Evolutionary conservation across 2,329 filamentous ascomycete species (phyloP).

Genomic region (Trichoderma guizhouense): DNA sequence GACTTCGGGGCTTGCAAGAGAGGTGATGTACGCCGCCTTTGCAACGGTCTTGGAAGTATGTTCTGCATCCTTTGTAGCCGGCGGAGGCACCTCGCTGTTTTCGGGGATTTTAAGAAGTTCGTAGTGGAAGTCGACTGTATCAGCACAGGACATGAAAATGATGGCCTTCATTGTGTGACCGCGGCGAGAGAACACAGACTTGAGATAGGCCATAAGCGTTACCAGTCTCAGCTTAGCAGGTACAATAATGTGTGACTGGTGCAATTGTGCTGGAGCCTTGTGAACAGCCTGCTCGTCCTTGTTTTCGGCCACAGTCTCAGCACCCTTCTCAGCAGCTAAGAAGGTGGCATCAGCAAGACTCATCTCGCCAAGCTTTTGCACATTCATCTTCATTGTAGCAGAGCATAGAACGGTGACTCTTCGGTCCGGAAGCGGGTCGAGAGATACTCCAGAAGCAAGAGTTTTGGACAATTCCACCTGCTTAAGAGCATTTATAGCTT

Average conservation of each 20-base stretch:
- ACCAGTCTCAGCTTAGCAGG: conserved; percentile 89
- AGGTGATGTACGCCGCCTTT: conserved; percentile 69
- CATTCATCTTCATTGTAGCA: conserved; percentile 96
- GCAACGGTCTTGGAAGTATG: conserved; percentile 59
- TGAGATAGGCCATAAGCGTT: conserved; percentile 78
- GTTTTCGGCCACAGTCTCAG: conserved; percentile 45
- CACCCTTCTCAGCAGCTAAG: conserved; percentile 64
- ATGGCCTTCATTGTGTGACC: conserved; percentile 96
- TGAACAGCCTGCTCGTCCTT: conserved; percentile 57
- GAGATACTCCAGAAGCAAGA: conserved; percentile 54
- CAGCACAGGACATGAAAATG: conserved; percentile 93
- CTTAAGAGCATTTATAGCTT: conserved; percentile 77
- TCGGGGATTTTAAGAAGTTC: conserved; percentile 63
- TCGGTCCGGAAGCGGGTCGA: conserved; percentile 67
- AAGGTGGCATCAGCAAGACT: conserved; percentile 90
- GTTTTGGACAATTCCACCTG: conserved; percentile 57
- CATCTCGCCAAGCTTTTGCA: conserved; percentile 89
- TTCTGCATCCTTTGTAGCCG: conserved; percentile 33
- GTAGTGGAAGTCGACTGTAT: conserved; percentile 96
- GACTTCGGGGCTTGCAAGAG: conserved; percentile 68
- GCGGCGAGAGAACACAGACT: conserved; percentile 80
- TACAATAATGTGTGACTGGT: conserved; percentile 84
- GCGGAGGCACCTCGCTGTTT: conserved; percentile 27
- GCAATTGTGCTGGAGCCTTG: conserved; percentile 82
- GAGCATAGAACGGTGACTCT: conserved; percentile 90